These are phyloP conservation scores for Ambrosia trifida DNA, from an alignment of 129 eudicot species.

Conservation along the genomic window DNA sequence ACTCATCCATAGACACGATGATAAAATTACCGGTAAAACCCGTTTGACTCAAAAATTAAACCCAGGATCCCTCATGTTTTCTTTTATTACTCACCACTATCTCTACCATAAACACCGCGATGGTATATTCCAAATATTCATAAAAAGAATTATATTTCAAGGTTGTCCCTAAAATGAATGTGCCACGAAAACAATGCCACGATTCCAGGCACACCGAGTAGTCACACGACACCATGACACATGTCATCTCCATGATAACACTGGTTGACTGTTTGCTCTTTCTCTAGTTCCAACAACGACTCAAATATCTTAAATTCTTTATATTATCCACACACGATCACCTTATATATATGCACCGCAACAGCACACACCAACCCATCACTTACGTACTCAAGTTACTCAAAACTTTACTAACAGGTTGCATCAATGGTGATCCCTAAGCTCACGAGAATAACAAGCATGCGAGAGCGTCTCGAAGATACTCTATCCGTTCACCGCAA, in stretches of 20 bases:
- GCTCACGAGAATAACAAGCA: slow-evolving; percentile 51
- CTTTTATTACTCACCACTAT: too few relatives aligned
- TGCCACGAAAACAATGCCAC: background rate
- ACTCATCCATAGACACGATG: too few relatives aligned
- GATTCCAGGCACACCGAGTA: background rate
- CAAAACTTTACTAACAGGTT: background rate
- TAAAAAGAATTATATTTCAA: background rate
- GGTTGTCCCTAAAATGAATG: background rate
- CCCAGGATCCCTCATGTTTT: too few relatives aligned
- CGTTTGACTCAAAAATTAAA: too few relatives aligned
- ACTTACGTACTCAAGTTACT: background rate
- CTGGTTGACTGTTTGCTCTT: background rate
- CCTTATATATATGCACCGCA: background rate
- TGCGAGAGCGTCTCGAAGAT: slow-evolving; percentile 83
- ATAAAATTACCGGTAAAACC: too few relatives aligned
- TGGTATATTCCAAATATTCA: too few relatives aligned
- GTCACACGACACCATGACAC: background rate
- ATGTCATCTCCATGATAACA: background rate
- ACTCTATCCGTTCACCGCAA: slow-evolving; percentile 80
- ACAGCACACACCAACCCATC: background rate
- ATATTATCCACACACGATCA: background rate
- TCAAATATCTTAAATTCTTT: background rate
- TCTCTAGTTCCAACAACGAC: background rate
- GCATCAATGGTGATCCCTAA: slow-evolving; percentile 58
- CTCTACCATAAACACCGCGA: too few relatives aligned